Evolutionary conservation across 2,329 filamentous ascomycete species (phyloP), one percentile per base, ranked within the genome.

Genomic region (Periglandula ipomoeae): DNA sequence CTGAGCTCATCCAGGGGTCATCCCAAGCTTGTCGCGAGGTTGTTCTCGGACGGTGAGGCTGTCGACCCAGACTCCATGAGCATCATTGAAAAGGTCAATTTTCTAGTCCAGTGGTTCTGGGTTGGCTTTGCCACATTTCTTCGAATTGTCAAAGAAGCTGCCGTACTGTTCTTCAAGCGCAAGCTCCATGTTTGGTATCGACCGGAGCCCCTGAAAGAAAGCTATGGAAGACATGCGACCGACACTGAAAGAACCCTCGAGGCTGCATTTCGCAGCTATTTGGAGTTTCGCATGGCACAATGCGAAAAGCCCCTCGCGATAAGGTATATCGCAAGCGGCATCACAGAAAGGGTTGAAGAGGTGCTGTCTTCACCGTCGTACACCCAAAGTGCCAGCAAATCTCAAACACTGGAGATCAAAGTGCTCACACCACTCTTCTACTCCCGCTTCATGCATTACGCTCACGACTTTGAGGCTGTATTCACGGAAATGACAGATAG

Each of bases 341-440:
- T 76, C 15, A 50, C 62, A 20, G 58, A 68, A 34, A 56, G 61
- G 11, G 50, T 59, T 3, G 58, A 66, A 13, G 68, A 73, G 53
- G 56, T 64, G 23, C 68, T 74, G 53, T 55, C 53, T 19, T 73
- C 70, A 4, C 50, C 58, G 5, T 45, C 55, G 2, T 60, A 62
- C 13, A 47, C 51, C 10, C 46, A 56, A 2, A 47, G 55, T 0
- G 47, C 43, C 11, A 45, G 51, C 3, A 35, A 47, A 2, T 51
- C 52, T 3, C 64, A 71, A 20, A 62, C 71, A 1, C 20, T 85
- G 5, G 75, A 77, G 39, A 65, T 87, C 43, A 74, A 73, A 47
- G 67, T 87, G 4, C 61, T 84, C 19, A 83, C 79, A 0, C 83
- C 84, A 1, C 70, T 67, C 0, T 88, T 88, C 58, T 88, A 88